phyloP scores from a whole-genome alignment of 257 asterid genomes.

The Paraleonurus japonicus region DNA sequence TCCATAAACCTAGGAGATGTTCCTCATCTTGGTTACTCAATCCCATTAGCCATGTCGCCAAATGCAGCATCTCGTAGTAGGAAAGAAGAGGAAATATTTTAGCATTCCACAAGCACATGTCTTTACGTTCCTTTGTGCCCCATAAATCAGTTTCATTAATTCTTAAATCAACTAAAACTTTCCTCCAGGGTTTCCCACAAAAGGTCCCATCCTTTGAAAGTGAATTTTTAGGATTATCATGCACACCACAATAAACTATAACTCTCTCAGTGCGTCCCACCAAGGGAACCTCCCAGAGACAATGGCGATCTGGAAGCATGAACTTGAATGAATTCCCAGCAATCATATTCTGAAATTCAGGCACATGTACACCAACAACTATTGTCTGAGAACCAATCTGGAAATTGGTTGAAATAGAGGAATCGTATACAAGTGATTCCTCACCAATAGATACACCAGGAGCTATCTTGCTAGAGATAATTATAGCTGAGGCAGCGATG shows the following conservation, averaged over 20 bases:
- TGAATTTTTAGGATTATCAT: constrained; percentile 80
- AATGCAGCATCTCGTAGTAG: constrained; percentile 69
- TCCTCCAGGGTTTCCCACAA: constrained; percentile 96
- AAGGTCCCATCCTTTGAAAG: constrained; percentile 72
- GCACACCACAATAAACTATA: constrained; percentile 88
- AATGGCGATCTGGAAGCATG: constrained; percentile 95
- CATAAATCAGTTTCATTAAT: constrained; percentile 75
- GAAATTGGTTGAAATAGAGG: constrained; percentile 63
- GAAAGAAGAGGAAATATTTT: constrained; percentile 74
- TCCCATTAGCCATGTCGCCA: constrained; percentile 94
- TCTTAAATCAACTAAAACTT: constrained; percentile 66
- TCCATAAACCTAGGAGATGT: constrained; percentile 51
- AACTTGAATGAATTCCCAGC: constrained; percentile 53
- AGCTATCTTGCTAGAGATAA: constrained; percentile 78
- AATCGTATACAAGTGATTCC: constrained; percentile 87
- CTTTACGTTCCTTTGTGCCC: constrained; percentile 53
- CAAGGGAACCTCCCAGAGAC: constrained; percentile 99
- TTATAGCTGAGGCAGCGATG: constrained; percentile 84
- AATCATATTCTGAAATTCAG: constrained; percentile 30
- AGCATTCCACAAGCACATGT: constrained; percentile 91
- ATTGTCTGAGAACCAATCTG: constrained; percentile 91
- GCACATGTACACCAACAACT: constrained; percentile 76
- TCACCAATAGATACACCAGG: constrained; percentile 89
- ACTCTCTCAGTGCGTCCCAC: constrained; percentile 60
- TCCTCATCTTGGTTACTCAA: constrained; percentile 47